Evolutionary conservation across 352 stramenopile genomes (phyloP), one percentile per base, ranked within the genome.

Genomic region (Phytophthora tentaculata): DNA sequence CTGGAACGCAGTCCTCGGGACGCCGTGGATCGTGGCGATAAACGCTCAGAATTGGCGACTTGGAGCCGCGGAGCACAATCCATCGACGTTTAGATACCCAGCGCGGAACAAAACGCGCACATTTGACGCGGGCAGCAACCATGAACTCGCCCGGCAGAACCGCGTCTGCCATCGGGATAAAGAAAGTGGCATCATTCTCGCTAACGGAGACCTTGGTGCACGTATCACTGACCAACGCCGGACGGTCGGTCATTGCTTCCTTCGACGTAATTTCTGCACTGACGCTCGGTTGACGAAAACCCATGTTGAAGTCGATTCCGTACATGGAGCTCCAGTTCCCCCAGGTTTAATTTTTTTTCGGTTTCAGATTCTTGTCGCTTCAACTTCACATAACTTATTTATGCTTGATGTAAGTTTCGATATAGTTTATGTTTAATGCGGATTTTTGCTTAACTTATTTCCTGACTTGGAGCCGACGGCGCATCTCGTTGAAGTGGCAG

Each of bases 51-150:
- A 84, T 76, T 4, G 83, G 83, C 19, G 79, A 75, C 67, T 89
- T 91, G 57, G 79, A 86, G 14, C 83, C 83, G 5, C 83, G 80
- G 14, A 91, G 64, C 39, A 89, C 81, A 17, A 91, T 48, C 79
- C 81, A 89, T 5, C 83, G 79, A 14, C 65, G 63, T 48, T 79
- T 83, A 5, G 79, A 67, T 41, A 89, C 67, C 80, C 83, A 91
- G 24, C 79, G 57, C 49, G 83, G 83, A 28, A 87, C 74, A 49
- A 89, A 69, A 20, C 79, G 75, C 50, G 79, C 71, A 28, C 66
- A 77, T 20, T 84, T 80, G 23, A 91, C 79, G 17, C 76, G 75
- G 22, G 78, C 83, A 22, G 62, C 37, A 9, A 84, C 62, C 19
- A 86, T 62, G 47, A 84, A 86, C 61, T 91, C 75, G 43, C 80